phyloP scores from a whole-genome alignment of 108 stramenopile genomes.

The Cyclotella sp. region DNA sequence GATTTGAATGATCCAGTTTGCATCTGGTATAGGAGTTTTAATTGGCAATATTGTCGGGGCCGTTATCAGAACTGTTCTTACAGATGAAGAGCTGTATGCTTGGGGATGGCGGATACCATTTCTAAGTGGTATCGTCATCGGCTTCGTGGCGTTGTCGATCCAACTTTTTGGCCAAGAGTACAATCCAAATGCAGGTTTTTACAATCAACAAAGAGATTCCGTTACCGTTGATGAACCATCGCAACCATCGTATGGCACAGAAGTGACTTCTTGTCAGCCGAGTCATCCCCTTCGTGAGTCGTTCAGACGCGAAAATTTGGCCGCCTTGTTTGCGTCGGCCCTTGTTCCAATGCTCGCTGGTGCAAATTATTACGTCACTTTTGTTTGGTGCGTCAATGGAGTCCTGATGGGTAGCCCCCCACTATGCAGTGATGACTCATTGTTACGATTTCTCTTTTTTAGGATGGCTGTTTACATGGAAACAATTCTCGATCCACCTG shows the following conservation, averaged over 20 bases:
- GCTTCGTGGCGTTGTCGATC: slow-evolving; percentile 53
- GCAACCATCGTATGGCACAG: not conserved
- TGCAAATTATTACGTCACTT: slow-evolving; percentile 65
- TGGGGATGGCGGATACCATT: slow-evolving; percentile 88
- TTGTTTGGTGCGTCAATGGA: slow-evolving; percentile 46
- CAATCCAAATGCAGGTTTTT: slow-evolving; percentile 49
- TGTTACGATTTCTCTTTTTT: not conserved
- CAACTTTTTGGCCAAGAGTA: slow-evolving; percentile 55
- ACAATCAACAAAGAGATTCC: slow-evolving; percentile 11
- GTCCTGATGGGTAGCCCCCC: not conserved
- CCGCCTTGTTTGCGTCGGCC: slow-evolving; percentile 50
- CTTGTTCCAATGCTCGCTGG: slow-evolving; percentile 67
- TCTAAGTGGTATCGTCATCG: slow-evolving; percentile 67
- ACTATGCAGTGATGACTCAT: not conserved
- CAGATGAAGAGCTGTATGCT: slow-evolving; percentile 62
- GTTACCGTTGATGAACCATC: not conserved
- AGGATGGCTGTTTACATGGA: slow-evolving; percentile 72
- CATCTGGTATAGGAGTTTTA: slow-evolving; percentile 59
- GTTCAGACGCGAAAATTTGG: slow-evolving; percentile 55
- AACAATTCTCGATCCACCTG: slow-evolving; percentile 62
- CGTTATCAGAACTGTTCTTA: slow-evolving; percentile 55
- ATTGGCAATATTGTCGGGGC: slow-evolving; percentile 68
- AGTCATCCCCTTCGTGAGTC: slow-evolving; percentile 61
- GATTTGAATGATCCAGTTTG: slow-evolving; percentile 27
- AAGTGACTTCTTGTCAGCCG: slow-evolving; percentile 1